Evolutionary conservation across 805 yeast species (phyloP), one percentile per base, ranked within the genome.

Genomic region (Kodamaea fukazawae): DNA sequence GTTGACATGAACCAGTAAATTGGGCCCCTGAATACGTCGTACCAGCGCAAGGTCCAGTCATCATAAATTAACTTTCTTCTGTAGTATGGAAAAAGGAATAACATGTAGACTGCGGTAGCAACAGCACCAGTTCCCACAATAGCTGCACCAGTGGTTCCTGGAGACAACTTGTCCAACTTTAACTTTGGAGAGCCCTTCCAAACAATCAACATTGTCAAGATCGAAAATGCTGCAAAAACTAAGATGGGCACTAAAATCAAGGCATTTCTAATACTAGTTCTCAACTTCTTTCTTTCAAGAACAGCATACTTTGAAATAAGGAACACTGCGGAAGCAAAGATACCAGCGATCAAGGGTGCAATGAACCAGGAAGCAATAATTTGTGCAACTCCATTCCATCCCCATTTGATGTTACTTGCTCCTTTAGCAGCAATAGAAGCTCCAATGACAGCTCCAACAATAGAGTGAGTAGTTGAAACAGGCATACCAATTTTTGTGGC

Each of bases 151-250:
- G 75, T 75, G 8, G 81, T 73, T 22, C 75, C 75, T 4, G 68
- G 52, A 1, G 81, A 65, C 38, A 83, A 66, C 6, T 76, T 54
- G 47, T 76, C 68, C 53, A 84, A 67, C 18, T 77, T 63, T 50
- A 83, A 71, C 47, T 73, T 73, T 51, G 90, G 88, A 40, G 90
- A 82, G 51, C 89, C 90, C 58, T 84, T 83, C 86, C 86, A 82
- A 28, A 81, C 86, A 55, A 84, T 79, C 60, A 83, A 72, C 85
- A 85, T 82, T 43, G 89, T 81, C 51, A 84, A 70, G 36, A 83
- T 72, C 29, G 81, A 58, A 42, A 80, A 78, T 16, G 86, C 75
- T 28, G 68, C 54, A 48, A 75, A 81, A 14, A 83, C 83, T 56
- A 82, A 71, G 16, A 72, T 38, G 8, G 89, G 90, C 47, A 79